Conservation (phyloP, 306 rosid species). For the Ochetophila trinervis region DNA sequence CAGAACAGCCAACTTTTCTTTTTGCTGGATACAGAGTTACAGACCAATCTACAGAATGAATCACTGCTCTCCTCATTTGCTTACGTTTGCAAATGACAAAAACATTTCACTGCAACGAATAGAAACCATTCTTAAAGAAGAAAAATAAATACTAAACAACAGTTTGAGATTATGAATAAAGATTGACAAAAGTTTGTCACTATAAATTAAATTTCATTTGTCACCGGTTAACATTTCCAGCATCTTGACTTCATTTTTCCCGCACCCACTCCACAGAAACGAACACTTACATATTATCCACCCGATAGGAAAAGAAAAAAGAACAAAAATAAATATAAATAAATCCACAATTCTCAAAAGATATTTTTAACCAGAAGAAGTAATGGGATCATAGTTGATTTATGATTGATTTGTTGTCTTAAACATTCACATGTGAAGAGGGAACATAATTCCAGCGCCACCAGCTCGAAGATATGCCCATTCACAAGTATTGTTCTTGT, state of each 20-base stretch:
- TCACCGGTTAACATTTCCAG: slow-evolving; percentile 30
- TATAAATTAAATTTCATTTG: slow-evolving; percentile 32
- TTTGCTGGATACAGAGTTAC: too few relatives aligned
- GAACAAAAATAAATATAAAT: slow-evolving; percentile 3
- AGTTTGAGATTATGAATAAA: not conserved
- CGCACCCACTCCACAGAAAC: slow-evolving; percentile 28
- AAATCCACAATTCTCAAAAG: slow-evolving; percentile 34
- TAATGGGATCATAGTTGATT: slow-evolving; percentile 16
- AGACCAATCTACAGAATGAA: too few relatives aligned
- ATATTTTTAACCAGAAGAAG: slow-evolving; percentile 25
- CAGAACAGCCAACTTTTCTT: too few relatives aligned
- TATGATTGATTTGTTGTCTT: slow-evolving; percentile 32
- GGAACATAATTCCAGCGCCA: not conserved
- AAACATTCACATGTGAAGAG: slow-evolving; percentile 1
- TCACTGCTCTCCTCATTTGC: too few relatives aligned
- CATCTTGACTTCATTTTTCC: slow-evolving; percentile 23
- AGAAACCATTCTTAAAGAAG: not conserved
- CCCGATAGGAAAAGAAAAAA: not conserved
- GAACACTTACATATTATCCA: slow-evolving; percentile 35
- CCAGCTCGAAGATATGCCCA: slow-evolving; percentile 5
- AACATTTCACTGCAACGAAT: too few relatives aligned
- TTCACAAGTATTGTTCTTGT: slow-evolving; percentile 81
- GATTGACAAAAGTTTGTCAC: slow-evolving; percentile 22
- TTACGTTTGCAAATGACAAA: too few relatives aligned
- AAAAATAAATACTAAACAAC: not conserved